Evolutionary conservation across 352 stramenopile genomes (phyloP).

Genomic region (Pythium utonaiense): DNA sequence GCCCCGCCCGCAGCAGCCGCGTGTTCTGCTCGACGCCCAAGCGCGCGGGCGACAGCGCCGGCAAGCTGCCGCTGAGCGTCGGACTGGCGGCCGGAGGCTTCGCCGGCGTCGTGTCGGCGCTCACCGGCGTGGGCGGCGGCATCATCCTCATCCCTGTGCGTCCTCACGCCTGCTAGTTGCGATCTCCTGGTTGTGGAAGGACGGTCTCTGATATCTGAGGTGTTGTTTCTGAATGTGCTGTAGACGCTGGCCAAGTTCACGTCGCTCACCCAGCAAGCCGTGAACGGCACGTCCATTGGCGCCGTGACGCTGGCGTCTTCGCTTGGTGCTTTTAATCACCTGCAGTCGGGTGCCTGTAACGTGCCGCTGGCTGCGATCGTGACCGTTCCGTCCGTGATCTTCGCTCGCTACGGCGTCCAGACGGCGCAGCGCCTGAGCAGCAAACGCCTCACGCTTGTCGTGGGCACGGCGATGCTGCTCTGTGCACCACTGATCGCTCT

Average conservation of each 20-base stretch:
- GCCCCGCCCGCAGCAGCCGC: conserved; percentile 13
- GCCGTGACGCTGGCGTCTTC: conserved; percentile 68
- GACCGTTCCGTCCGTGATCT: conserved; percentile 73
- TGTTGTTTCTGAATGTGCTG: not conserved
- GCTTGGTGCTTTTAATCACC: conserved; percentile 71
- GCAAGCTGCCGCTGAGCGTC: conserved; percentile 42
- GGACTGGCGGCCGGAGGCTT: conserved; percentile 49
- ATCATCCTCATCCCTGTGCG: conserved; percentile 81
- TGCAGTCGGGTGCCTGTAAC: conserved; percentile 68
- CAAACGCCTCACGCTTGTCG: conserved; percentile 71
- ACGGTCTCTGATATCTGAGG: not conserved
- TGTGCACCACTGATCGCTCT: conserved; percentile 80
- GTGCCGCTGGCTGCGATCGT: conserved; percentile 65
- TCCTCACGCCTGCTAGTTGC: no score
- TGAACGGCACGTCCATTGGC: conserved; percentile 82
- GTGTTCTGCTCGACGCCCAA: conserved; percentile 54
- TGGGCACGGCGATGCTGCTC: conserved; percentile 72
- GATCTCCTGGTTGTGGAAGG: no score
- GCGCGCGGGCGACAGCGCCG: conserved; percentile 25
- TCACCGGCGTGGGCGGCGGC: conserved; percentile 78
- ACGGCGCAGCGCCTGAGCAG: conserved; percentile 70
- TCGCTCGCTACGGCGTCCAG: conserved; percentile 76
- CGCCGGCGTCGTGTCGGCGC: conserved; percentile 66
- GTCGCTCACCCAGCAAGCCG: conserved; percentile 65
- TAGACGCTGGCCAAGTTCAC: conserved; percentile 82